Base-by-base conservation (phyloP, 2,329 filamentous ascomycete species). In the Ceratocystis diversiconidia region DNA sequence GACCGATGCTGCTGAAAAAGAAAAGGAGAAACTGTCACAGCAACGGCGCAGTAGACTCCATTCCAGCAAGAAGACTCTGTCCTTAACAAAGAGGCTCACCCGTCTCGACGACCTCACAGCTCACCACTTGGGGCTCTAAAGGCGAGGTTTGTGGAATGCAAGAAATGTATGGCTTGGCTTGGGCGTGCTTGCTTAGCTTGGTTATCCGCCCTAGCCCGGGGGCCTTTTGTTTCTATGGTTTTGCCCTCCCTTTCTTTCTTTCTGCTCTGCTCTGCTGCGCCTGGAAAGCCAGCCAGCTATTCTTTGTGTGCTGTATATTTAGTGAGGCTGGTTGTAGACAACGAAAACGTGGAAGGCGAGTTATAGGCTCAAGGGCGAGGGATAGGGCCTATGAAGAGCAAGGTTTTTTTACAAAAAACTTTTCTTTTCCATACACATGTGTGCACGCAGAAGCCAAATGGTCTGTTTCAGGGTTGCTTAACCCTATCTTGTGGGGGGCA, bases 21-120 rank as follows among this genome's bases (percentile, higher is more conserved):
- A 41, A 41, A 41, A 41, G 36, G 36, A 41, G 36, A 41, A 57
- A 28, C 52, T 57, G 28, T 28, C 25, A 57, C 52, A 28, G 52
- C 52, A 57, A 57, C 52, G 52, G 25, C 52, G 52, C 52, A 28
- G 52, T 57, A 57, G 52, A 17, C 52, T 57, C 52, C 52, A 57
- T 57, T 57, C 52, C 52, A 57, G 25, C 12, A 28, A 15, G 36
- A 12, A 41, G 12, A 41, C 36, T 41, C 36, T 15, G 36, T 41
- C 36, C 36, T 41, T 41, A 5, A 12, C 4, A 4, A 15, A 41
- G 36, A 41, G 36, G 12, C 12, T 41, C 10, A 41, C 36, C 36
- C 36, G 10, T 15, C 36, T 41, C 36, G 4, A 41, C 36, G 4
- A 41, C 36, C 36, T 41, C 36, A 41, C 36, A 41, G 36, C 36